Evolutionary conservation across 192 early-diverging fungal genomes (phyloP).

Genomic region (Irineochytrium annulatum): DNA sequence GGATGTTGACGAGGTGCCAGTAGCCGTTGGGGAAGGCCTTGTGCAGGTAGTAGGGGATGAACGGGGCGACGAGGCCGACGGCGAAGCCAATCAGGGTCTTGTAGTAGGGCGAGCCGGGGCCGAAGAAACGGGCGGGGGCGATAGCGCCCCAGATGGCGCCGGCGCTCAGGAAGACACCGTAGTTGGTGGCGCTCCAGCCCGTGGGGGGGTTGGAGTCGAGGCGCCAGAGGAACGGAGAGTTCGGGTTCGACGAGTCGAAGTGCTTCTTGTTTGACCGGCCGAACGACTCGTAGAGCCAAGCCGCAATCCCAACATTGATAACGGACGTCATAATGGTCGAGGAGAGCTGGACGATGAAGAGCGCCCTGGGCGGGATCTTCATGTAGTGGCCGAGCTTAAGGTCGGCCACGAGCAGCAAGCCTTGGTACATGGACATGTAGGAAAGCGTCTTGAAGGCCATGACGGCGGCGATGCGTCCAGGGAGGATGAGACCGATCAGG

Average conservation of each 20-base stretch:
- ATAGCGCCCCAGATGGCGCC: slow-evolving; percentile 73
- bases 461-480: slow-evolving; percentile 77
- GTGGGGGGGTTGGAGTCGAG: not conserved
- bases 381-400: slow-evolving; percentile 78
- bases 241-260: too few species aligned
- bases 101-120: slow-evolving; percentile 22
- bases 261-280: not conserved
- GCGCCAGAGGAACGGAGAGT: too few species aligned
- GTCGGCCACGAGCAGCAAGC: slow-evolving; percentile 64
- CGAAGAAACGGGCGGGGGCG: slow-evolving; percentile 56
- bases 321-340: slow-evolving; percentile 42
- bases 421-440: slow-evolving; percentile 75
- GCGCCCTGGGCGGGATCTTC: slow-evolving; percentile 59
- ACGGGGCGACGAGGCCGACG: slow-evolving; percentile 24
- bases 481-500: slow-evolving; percentile 73
- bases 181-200: slow-evolving; percentile 18
- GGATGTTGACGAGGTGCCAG: slow-evolving; percentile 24
- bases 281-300: slow-evolving; percentile 2
- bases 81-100: slow-evolving; percentile 12
- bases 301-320: not conserved
- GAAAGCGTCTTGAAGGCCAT: slow-evolving; percentile 85
- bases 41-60: slow-evolving; percentile 27
- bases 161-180: slow-evolving; percentile 57
- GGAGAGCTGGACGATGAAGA: slow-evolving; percentile 49
- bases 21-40: slow-evolving; percentile 18